Evolutionary conservation across 2,329 filamentous ascomycete species (phyloP).

Genomic region (Botrytis paeoniae): DNA sequence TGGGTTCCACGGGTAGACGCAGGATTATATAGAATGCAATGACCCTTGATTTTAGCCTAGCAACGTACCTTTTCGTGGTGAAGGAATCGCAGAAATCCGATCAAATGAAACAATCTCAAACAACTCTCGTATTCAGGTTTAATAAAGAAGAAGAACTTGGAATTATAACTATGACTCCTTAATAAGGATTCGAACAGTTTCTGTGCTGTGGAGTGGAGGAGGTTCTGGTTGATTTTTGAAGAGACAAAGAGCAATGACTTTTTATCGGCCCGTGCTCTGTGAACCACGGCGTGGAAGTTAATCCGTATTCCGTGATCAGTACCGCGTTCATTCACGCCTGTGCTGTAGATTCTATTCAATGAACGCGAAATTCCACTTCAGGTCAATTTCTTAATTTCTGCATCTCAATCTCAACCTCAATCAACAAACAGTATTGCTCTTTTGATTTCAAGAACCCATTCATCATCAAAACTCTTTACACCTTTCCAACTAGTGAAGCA

Average conservation of each 20-base stretch:
- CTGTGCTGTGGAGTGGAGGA: slow-evolving; percentile 1
- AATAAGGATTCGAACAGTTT: background rate
- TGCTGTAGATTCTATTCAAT: slow-evolving; percentile 7
- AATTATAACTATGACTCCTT: slow-evolving; percentile 3
- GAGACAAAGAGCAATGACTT: slow-evolving; percentile 1
- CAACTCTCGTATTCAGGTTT: background rate
- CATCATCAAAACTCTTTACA: slow-evolving; percentile 26
- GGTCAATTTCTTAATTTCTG: slow-evolving; percentile 14
- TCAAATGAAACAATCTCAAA: background rate
- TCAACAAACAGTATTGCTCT: slow-evolving; percentile 20
- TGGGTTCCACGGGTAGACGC: slow-evolving; percentile 3
- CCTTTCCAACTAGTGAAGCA: background rate
- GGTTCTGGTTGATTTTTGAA: slow-evolving; percentile 5
- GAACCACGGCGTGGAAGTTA: background rate
- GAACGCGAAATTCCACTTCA: slow-evolving; percentile 18
- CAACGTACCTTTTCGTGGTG: slow-evolving; percentile 9
- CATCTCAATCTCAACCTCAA: slow-evolving; percentile 20
- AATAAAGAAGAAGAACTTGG: background rate
- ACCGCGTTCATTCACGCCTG: slow-evolving; percentile 15
- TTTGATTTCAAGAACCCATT: background rate
- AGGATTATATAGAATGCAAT: slow-evolving; percentile 1
- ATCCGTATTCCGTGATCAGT: slow-evolving; percentile 12
- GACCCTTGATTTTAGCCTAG: slow-evolving; percentile 6
- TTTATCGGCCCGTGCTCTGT: background rate
- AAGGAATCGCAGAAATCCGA: background rate